phyloP scores from a whole-genome alignment of 441 rosid species.

The Omphalea diandra region DNA sequence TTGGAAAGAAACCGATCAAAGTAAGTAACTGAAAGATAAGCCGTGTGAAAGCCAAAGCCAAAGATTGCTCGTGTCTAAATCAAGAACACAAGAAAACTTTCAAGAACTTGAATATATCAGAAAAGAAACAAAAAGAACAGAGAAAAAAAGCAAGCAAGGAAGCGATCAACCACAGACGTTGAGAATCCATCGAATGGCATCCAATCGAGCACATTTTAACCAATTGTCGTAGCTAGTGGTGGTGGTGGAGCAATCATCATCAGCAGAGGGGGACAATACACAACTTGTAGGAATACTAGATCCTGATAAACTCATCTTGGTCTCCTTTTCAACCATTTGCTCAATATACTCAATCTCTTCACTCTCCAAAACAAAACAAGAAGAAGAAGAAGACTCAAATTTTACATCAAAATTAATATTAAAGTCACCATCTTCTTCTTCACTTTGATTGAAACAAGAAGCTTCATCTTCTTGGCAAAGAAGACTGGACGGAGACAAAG shows the following conservation, averaged over 20 bases:
- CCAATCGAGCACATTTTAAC: slow-evolving; percentile 51
- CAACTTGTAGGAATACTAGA: slow-evolving; percentile 19
- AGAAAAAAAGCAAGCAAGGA: not conserved
- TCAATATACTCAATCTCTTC: slow-evolving; percentile 51
- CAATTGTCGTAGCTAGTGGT: slow-evolving; percentile 18
- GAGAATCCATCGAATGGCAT: slow-evolving; percentile 81
- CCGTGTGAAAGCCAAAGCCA: slow-evolving; percentile 68
- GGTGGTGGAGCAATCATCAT: slow-evolving; percentile 21
- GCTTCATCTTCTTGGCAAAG: slow-evolving; percentile 59
- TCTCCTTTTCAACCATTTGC: slow-evolving; percentile 47
- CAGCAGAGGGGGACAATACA: slow-evolving; percentile 25
- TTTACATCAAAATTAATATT: not conserved
- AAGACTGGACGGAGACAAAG: slow-evolving; percentile 49
- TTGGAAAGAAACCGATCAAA: slow-evolving; percentile 67
- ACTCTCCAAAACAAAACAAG: slow-evolving; percentile 28
- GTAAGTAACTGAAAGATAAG: slow-evolving; percentile 68
- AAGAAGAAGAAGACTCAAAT: no score
- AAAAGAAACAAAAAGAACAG: not conserved
- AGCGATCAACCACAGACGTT: slow-evolving; percentile 40
- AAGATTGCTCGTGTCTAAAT: slow-evolving; percentile 59
- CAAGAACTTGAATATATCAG: no score
- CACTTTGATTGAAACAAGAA: slow-evolving; percentile 33
- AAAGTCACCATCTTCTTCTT: slow-evolving; percentile 20
- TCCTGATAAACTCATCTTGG: slow-evolving; percentile 1
- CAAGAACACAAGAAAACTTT: slow-evolving; percentile 10